Base-by-base conservation (phyloP, 2,329 filamentous ascomycete genomes). In the Phyllosticta citriasiana region DNA sequence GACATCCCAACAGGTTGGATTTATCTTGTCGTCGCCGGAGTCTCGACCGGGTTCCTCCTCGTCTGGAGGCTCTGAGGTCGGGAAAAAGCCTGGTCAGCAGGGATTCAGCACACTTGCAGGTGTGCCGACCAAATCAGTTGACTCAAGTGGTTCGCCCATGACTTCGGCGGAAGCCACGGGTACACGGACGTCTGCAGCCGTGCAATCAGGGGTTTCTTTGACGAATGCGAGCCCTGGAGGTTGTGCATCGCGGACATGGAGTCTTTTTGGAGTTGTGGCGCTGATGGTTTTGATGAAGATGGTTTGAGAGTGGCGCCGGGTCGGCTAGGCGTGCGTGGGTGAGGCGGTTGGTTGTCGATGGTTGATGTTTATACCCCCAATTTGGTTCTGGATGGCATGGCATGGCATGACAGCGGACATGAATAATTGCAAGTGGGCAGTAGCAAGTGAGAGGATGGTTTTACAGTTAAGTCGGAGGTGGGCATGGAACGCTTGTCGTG, bases 1-100 rank as follows among this genome's bases (percentile, higher is more conserved):
- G 71, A 78, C 74, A 69, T 81, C 71, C 81, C 82, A 66, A 72
- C 73, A 69, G 70, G 78, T 67, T 71, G 82, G 69, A 66, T 85
- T 71, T 81, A 80, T 73, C 69, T 84, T 73, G 68, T 79, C 72
- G 68, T 79, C 74, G 66, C 77, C 72, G 73, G 71, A 69, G 67
- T 77, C 69, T 67, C 69, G 65, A 64, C 70, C 67, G 78, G 78
- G 33, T 72, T 79, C 69, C 60, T 77, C 69, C 70, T 82, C 73
- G 67, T 72, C 66, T 71, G 74, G 66, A 74, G 78, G 72, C 66
- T 75, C 56, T 68, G 62, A 66, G 35, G 70, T 74, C 22, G 69
- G 77, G 55, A 81, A 78, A 6, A 70, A 73, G 14, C 82, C 75
- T 66, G 73, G 82, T 66, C 68, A 79, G 33, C 74, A 76, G 64